Evolutionary conservation across 2,329 filamentous ascomycete species (phyloP), one percentile per base, ranked within the genome.

Genomic region (Phoma sp.): DNA sequence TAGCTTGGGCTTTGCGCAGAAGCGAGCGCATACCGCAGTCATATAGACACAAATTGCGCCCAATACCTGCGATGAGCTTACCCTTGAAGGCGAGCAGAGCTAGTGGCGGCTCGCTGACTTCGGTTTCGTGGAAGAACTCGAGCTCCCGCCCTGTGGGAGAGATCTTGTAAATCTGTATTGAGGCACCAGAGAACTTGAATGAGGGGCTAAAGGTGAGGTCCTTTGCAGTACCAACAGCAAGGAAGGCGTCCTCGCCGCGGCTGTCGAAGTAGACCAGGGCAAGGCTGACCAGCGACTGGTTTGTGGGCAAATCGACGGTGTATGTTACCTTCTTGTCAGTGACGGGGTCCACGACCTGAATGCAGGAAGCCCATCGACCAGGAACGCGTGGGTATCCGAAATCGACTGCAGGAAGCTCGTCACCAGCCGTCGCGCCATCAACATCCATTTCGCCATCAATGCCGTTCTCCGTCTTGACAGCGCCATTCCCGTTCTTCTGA

Each of bases 71-170:
- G 3, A 96, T 79, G 0, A 99, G 81, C 61, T 90, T 89, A 27
- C 96, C 96, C 73, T 98, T 93, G 80, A 99, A 99, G 3, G 86
- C 83, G n/a, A 95, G 80, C 13, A 99, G 81, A n/a, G 95, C 93
- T 66, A 91, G 86, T 1, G 96, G 91, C 2, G 93, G 93, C 60
- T 92, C 88, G 62, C 96, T 91, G 6, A 97, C 84, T 67, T 92
- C 91, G 0, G 96, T 99, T 75, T 97, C 97, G 78, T 99, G 95
- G 59, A 97, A 93, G 54, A 98, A 95, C 68, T 97, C 90, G 13
- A 99, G 83, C 66, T 91, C 87, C 50, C 86, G 87, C n/a, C 96
- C 96, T 58, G 91, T 86, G 43, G 96, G 89, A 46, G 89, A 85
- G 73, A 99, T 91, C 37, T 91, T 87, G 75, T 97, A 99, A 24